phyloP scores from a whole-genome alignment of 1,284 basidiomycete species.

The Cutaneotrichosporon arboriforme region DNA sequence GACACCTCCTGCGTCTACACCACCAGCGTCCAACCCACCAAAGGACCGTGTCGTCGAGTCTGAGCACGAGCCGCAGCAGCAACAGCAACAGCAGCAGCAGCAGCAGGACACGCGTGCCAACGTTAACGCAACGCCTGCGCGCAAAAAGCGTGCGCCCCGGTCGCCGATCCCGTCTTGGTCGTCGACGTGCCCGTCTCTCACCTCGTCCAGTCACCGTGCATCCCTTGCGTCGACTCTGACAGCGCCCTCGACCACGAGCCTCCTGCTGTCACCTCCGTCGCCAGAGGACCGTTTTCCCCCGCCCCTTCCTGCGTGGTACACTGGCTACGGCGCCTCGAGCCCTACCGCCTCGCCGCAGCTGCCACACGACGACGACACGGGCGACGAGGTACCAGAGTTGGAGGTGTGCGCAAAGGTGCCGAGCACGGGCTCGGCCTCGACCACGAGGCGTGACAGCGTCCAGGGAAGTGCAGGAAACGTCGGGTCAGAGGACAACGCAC shows the following conservation, averaged over 20 bases:
- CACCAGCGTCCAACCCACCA: background rate
- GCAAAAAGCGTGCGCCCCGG: slow-evolving; percentile 11
- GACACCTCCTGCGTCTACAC: background rate
- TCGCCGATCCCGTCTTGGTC: slow-evolving; percentile 19
- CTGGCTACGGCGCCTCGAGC: no score
- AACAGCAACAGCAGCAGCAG: background rate
- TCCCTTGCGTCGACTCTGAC: slow-evolving; percentile 20
- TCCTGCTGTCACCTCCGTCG: slow-evolving; percentile 16
- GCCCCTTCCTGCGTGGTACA: background rate
- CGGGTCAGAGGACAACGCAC: background rate
- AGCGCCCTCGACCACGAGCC: slow-evolving; percentile 16
- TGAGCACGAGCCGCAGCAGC: no score
- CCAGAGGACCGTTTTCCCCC: slow-evolving; percentile 5
- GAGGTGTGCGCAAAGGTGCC: no score
- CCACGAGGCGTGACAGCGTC: background rate
- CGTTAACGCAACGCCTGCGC: background rate
- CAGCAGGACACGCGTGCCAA: background rate
- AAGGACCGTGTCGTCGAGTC: background rate
- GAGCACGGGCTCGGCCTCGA: no score
- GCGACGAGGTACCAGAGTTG: background rate
- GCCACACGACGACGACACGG: background rate
- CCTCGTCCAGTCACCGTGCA: slow-evolving; percentile 17
- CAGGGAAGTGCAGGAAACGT: background rate
- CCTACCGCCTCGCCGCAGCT: background rate
- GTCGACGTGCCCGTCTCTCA: slow-evolving; percentile 18